Base-by-base conservation (phyloP, 2,329 filamentous ascomycete species). In the Trichophyton simii region DNA sequence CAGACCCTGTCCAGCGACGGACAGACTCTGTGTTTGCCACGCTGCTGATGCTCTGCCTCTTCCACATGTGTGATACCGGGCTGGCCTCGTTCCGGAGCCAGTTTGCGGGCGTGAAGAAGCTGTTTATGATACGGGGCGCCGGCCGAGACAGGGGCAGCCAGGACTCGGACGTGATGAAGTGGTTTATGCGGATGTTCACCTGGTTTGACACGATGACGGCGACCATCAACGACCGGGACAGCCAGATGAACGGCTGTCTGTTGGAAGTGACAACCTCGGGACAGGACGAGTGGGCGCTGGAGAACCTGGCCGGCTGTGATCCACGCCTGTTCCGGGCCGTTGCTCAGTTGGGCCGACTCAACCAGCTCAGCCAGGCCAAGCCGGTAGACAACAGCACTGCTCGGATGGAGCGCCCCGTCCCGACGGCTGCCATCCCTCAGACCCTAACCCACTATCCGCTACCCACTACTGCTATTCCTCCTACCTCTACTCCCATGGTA, bases 131-230 rank as follows among this genome's bases (percentile, higher is more conserved):
- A 76, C 83, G 91, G 63, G 83, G 87, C 65, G 78, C 83, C 71
- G 75, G 80, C 71, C 68, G 84, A 69, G 73, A 83, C 54, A 79
- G n/a, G 11, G 41, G 41, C 13, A 44, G 41, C 41, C 41, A 79
- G 11, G 77, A 84, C 58, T 88, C 91, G 63, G 87, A 89, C 62
- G 84, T 86, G 34, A 68, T 75, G 20, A 77, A 75, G 11, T 96
- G 91, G 91, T 92, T 96, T 78, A 89, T 95, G 68, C 86, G 89
- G 48, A 85, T 96, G 67, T 96, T 96, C 70, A 94, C 89, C 38
- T 95, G 92, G 80, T 95, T 95, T 71, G 92, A 96, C 72, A 89
- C 91, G 61, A 89, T 96, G 76, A 91, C 90, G 0, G 89, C 89
- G 44, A 91, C 88, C 59, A 89, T 95, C 70, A 96, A 96, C 68